A percentile compares a stretch with the other conserved stretches of the same genome.
Conservation (phyloP, 495 filamentous ascomycete species). For the Haplographium delicatum region DNA sequence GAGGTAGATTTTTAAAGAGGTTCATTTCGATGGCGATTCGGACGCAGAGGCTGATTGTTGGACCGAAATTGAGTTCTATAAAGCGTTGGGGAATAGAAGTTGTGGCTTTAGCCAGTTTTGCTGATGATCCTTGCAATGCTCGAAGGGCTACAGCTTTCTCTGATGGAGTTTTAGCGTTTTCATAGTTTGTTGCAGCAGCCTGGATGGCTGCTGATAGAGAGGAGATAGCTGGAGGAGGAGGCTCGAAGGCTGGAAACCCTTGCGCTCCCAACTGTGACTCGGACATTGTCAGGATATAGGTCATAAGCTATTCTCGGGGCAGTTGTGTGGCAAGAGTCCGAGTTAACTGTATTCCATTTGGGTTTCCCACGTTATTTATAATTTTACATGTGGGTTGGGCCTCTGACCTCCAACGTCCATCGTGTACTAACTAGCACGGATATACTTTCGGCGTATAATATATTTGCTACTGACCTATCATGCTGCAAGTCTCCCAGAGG, state of each 20-base stretch:
- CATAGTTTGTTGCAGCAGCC: background rate
- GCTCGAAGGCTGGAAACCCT: constrained; percentile 3
- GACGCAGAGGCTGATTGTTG: background rate
- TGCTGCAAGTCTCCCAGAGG: no score
- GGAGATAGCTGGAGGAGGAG: background rate
- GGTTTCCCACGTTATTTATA: no score
- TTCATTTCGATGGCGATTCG: constrained; percentile 2
- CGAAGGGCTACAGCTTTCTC: constrained; percentile 2
- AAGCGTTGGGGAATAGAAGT: background rate
- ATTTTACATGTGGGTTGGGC: no score
- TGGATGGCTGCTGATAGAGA: background rate
- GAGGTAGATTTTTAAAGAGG: constrained; percentile 3
- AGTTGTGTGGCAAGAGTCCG: no score
- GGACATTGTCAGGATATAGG: no score
- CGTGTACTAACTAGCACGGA: no score
- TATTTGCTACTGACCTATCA: no score
- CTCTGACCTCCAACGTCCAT: no score
- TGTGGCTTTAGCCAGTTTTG: background rate
- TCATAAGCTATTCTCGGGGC: no score
- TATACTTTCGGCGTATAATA: no score
- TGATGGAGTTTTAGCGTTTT: background rate
- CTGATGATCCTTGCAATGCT: constrained; percentile 1
- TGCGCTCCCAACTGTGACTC: no score
- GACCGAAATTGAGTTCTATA: constrained; percentile 1
- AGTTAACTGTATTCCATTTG: no score